Evolutionary conservation across 768 basidiomycete species (phyloP).

Genomic region (Agrocybe pediades): DNA sequence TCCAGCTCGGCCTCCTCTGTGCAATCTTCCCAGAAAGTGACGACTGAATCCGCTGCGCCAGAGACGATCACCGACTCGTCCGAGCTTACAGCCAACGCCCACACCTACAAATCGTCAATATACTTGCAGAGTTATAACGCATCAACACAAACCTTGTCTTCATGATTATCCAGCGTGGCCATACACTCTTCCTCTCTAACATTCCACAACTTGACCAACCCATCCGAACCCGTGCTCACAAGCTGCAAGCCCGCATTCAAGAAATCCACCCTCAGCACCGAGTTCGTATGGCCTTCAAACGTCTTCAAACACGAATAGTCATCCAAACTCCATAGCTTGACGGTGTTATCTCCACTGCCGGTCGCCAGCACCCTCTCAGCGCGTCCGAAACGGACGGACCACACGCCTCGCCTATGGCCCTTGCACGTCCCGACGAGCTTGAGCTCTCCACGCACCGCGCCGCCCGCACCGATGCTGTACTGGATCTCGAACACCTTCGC

Average conservation of each 20-base stretch:
- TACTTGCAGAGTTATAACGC: neutral
- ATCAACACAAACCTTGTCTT: slow-evolving; percentile 89
- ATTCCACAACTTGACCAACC: slow-evolving; percentile 95
- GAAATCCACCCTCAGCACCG: slow-evolving; percentile 92
- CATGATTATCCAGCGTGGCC: slow-evolving; percentile 93
- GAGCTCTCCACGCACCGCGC: slow-evolving; percentile 64
- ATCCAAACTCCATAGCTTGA: slow-evolving; percentile 92
- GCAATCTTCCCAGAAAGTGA: slow-evolving; percentile 96
- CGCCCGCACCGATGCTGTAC: slow-evolving; percentile 44
- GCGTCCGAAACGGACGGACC: slow-evolving; percentile 88
- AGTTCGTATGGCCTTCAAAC: slow-evolving; percentile 98
- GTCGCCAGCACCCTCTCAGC: slow-evolving; percentile 86
- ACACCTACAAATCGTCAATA: slow-evolving; percentile 63
- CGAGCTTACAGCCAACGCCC: slow-evolving; percentile 84
- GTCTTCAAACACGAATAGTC: slow-evolving; percentile 95
- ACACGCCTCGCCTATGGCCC: slow-evolving; percentile 96
- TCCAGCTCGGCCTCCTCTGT: slow-evolving; percentile 82
- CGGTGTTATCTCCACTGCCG: slow-evolving; percentile 93
- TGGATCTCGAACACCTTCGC: slow-evolving; percentile 87
- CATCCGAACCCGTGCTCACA: slow-evolving; percentile 90
- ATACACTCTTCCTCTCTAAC: slow-evolving; percentile 85
- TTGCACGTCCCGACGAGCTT: slow-evolving; percentile 84
- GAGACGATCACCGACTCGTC: slow-evolving; percentile 89
- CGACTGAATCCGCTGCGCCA: slow-evolving; percentile 93
- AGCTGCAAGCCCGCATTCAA: slow-evolving; percentile 82